Conservation (phyloP, 192 early-diverging fungal genomes). For the Backusella australiensis region DNA sequence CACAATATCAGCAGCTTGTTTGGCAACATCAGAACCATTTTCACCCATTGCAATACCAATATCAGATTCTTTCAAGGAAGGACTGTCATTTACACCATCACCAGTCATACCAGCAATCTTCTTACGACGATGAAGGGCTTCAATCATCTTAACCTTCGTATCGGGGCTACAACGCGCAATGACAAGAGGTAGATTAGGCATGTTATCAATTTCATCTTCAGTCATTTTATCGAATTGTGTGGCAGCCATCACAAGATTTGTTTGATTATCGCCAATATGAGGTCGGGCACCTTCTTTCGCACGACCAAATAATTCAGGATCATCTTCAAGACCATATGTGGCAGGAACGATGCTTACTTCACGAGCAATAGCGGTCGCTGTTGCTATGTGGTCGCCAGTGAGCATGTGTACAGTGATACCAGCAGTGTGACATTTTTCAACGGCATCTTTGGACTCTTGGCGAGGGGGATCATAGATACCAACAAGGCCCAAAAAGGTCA, state of each 20-base stretch:
- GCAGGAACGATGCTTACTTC: constrained; percentile 78
- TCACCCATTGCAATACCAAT: constrained; percentile 91
- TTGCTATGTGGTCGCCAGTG: constrained; percentile 92
- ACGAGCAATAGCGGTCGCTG: constrained; percentile 88
- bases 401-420: constrained; percentile 96
- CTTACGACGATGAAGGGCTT: constrained; percentile 78
- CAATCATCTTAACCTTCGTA: constrained; percentile 97
- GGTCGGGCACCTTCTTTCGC: constrained; percentile 37
- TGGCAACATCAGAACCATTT: constrained; percentile 91
- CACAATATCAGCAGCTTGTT: constrained; percentile 89
- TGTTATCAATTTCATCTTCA: constrained; percentile 76
- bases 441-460: constrained; percentile 61
- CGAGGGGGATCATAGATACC: constrained; percentile 94
- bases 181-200: constrained; percentile 80
- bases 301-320: constrained; percentile 22
- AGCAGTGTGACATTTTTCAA: constrained; percentile 79
- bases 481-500: constrained; percentile 85
- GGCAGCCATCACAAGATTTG: constrained; percentile 76
- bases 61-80: constrained; percentile 74
- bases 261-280: constrained; percentile 42
- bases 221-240: constrained; percentile 81
- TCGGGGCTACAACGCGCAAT: constrained; percentile 94
- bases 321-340: constrained; percentile 32
- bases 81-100: constrained; percentile 82
- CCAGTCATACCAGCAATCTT: constrained; percentile 86